These are phyloP conservation scores for Thermothielavioides terrestris DNA, from an alignment of 495 filamentous ascomycete species.

Conservation along the genomic window DNA sequence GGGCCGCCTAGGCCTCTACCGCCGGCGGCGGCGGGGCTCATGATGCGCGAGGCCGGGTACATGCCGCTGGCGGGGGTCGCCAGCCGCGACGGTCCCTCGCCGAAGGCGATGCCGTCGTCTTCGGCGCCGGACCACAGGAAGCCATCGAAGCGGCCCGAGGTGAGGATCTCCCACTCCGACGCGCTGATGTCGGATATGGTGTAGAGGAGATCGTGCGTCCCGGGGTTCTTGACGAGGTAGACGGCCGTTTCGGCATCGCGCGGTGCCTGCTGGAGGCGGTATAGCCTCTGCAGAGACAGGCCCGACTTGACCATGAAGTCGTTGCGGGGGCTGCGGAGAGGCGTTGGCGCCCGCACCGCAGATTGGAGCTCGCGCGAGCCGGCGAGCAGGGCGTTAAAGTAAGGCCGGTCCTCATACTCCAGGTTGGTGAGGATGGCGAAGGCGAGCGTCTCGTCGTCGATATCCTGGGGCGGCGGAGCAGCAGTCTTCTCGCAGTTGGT, in stretches of 20 bases:
- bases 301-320: conserved; percentile 63
- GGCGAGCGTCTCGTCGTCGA: conserved; percentile 84
- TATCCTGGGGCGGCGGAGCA: conserved; percentile 67
- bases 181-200: conserved; percentile 80
- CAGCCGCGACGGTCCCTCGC: conserved; percentile 44
- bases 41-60: conserved; percentile 29
- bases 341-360: conserved; percentile 46
- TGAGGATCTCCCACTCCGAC: conserved; percentile 92
- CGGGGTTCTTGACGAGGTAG: conserved; percentile 77
- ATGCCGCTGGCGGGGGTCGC: conserved; percentile 44
- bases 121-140: conserved; percentile 95
- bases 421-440: conserved; percentile 91
- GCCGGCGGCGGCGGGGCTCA: conserved; percentile 26
- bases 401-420: conserved; percentile 59
- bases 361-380: conserved; percentile 55
- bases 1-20: no score
- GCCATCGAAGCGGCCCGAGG: conserved; percentile 91
- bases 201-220: conserved; percentile 73
- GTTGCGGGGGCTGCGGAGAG: conserved; percentile 48
- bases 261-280: conserved; percentile 60
- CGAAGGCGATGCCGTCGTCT: conserved; percentile 36
- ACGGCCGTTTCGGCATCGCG: conserved; percentile 80
- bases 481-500: conserved; percentile 60
- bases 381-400: conserved; percentile 69
- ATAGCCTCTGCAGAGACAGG: conserved; percentile 73